Evolutionary conservation across 371 early-diverging fungal species (phyloP), one percentile per base, ranked within the genome.

Genomic region (Parasitella parasitica): DNA sequence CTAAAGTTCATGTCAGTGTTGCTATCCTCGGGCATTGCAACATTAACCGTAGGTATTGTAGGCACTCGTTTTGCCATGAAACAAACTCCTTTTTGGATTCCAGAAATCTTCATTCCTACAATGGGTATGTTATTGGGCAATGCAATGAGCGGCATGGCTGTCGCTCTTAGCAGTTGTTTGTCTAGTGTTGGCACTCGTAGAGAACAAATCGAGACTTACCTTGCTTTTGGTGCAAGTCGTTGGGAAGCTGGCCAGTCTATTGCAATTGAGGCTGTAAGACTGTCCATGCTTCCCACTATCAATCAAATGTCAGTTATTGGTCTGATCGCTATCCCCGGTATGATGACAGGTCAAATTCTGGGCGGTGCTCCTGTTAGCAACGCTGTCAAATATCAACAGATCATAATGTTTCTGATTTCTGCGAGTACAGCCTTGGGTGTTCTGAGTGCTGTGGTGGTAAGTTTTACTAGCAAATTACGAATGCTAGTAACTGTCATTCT

Each of bases 271-370:
- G 86, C 94, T 1, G 82, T 94, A 49, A 77, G 89, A 26, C 64
- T 84, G 3, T 92, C 94, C 24, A 80, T 94, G 79, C 60, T 94
- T 52, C 96, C 96, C 1, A 87, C 87, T 0, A 83, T 96, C 52
- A 94, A 93, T 66, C 82, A 85, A 27, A 93, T 95, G 91, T 82
- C 89, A 32, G 87, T 93, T 39, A 91, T 91, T 57, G 96, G 95
- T 0, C 72, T 95, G 59, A 91, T 95, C 52, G 87, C 92, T 6
- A 94, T 95, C 38, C 95, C 95, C 0, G 95, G 93, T 4, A 86
- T 92, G 81, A 94, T 95, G 94, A 93, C 92, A 0, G 96, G 96
- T 58, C 94, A 93, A 68, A 89, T 94, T 52, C 76, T 94, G 34
- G 93, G 91, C 26, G 96, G 96, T 8, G 89, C 90, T 0, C 79